Evolutionary conservation across 495 filamentous ascomycete species (phyloP).

Genomic region (Echria macrotheca): DNA sequence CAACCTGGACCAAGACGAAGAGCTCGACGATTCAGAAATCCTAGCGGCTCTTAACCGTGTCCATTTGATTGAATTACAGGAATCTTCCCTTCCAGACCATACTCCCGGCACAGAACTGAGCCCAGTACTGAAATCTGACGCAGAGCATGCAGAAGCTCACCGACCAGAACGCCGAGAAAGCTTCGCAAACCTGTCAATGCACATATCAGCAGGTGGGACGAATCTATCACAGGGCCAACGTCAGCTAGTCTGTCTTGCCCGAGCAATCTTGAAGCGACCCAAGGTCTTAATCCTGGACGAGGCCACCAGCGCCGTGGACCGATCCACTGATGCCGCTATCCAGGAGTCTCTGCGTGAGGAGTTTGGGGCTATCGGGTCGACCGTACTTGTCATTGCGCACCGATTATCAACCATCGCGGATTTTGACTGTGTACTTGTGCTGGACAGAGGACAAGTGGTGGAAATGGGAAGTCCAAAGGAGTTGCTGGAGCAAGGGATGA

Average conservation of each 20-base stretch:
- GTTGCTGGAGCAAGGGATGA: slow-evolving; percentile 8
- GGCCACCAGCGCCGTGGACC: slow-evolving; percentile 76
- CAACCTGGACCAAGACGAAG: slow-evolving; percentile 2
- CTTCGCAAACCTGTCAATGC: no score
- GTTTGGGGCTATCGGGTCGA: slow-evolving; percentile 51
- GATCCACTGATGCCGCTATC: slow-evolving; percentile 60
- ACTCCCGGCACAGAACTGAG: no score
- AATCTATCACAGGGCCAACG: slow-evolving; percentile 55
- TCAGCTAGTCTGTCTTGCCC: slow-evolving; percentile 66
- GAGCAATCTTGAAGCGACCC: slow-evolving; percentile 65
- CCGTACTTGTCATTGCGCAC: slow-evolving; percentile 74
- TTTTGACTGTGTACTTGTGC: slow-evolving; percentile 61
- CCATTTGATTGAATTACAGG: no score
- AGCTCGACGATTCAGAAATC: not conserved
- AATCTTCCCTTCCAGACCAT: no score
- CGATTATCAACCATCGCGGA: slow-evolving; percentile 40
- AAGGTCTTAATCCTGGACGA: slow-evolving; percentile 82
- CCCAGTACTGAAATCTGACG: slow-evolving; percentile 22
- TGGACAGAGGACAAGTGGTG: slow-evolving; percentile 52
- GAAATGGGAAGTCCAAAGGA: slow-evolving; percentile 33
- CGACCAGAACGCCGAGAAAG: no score
- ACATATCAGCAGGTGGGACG: slow-evolving; percentile 28
- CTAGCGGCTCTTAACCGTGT: no score
- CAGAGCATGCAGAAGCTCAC: no score
- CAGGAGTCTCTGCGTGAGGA: slow-evolving; percentile 69